Conservation (phyloP, 1,139 yeast genomes). For the Hemisphaericaspora xylanilytica region DNA sequence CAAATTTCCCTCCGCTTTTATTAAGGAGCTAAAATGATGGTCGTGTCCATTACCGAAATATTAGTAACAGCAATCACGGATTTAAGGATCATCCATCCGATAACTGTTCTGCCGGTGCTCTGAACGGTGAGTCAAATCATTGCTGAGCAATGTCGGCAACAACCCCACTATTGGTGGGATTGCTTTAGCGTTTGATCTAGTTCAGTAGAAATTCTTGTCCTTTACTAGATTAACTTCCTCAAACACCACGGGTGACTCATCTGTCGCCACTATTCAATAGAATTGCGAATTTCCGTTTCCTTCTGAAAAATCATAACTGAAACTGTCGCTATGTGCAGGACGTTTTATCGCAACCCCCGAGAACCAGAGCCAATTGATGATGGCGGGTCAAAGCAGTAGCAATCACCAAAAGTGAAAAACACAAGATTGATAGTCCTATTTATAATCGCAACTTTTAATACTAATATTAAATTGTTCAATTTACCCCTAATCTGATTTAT, state of each 20-base stretch:
- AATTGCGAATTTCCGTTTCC: neutral
- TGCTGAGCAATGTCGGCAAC: no score
- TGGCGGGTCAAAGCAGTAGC: no score
- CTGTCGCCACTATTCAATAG: neutral
- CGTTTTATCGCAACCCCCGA: no score
- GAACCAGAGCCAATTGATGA: no score
- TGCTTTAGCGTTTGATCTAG: neutral
- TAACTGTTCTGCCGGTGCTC: no score
- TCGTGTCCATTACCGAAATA: neutral
- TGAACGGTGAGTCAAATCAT: no score
- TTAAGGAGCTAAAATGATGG: neutral
- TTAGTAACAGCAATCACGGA: neutral
- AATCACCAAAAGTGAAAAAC: neutral
- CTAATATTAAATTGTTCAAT: neutral
- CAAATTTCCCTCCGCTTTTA: constrained; percentile 2
- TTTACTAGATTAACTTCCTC: no score
- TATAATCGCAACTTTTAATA: neutral
- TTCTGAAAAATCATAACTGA: no score
- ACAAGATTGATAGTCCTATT: no score
- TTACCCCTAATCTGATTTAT: neutral
- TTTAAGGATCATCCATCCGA: neutral
- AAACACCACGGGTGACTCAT: neutral
- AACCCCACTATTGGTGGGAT: no score
- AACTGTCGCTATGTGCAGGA: neutral
- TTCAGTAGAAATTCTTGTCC: neutral